Evolutionary conservation across 176 grass and related monocot genomes (phyloP), one percentile per base, ranked within the genome.

Genomic region (Musa acuminata): DNA sequence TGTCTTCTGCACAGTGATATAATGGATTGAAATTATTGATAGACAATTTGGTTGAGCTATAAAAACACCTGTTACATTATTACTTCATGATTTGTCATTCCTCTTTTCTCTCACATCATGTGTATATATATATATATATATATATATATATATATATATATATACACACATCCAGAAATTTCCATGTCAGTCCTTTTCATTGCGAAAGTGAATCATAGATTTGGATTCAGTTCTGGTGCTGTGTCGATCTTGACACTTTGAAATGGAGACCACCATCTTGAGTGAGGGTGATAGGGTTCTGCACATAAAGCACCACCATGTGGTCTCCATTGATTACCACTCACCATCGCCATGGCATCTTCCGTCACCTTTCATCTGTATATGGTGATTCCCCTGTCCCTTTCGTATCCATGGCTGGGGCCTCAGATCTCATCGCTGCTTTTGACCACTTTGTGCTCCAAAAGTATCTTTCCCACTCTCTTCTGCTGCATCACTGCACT

Each of bases 191-290:
- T 72, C 70, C 49, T 53, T 72, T 52, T 72, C 70, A 52, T 52
- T 11, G 52, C 8, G 65, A 12, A 5, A 55, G 71, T 53, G 71
- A 73, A 54, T 27, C 51, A 16, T 73, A 27, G 51, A 73, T 73
- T 73, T 55, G 2, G 71, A 73, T 73, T 73, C 51, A 73, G 51
- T 54, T 54, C 5, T 54, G 53, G 21, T 55, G 71, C 22, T 73
- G 53, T 43, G 35, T 43, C 35, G 35, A 43, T 43, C 4, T 43
- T 43, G 35, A 43, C 4, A 43, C 35, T 43, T 43, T 43, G 6
- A 6, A 43, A 43, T 52, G 70, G 70, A 52, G 71, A 3, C 69
- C 69, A 26, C 14, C 21, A 6, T 25, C 22, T 55, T 17, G 20
- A 55, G 20, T 73, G 51, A 51, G 51, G 20, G 19, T 9, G 51